phyloP scores from a whole-genome alignment of 129 eudicot species.

The Smallanthus sonchifolius region DNA sequence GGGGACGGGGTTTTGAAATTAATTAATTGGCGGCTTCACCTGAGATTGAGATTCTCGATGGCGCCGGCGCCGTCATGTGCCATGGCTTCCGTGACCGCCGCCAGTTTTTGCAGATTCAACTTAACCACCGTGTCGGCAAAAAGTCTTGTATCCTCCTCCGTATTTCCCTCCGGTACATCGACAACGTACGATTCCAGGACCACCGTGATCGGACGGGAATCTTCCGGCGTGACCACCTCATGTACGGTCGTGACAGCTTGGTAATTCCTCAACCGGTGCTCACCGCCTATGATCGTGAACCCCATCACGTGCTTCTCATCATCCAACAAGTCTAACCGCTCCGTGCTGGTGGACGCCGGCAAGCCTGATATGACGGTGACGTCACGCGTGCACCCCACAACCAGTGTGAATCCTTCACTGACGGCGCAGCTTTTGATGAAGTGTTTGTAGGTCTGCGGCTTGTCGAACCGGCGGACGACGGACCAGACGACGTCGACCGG shows the following conservation, averaged over 20 bases:
- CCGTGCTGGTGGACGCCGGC: slow-evolving; percentile 81
- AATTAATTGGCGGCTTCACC: background rate
- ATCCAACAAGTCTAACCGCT: slow-evolving; percentile 63
- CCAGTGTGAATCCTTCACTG: slow-evolving; percentile 22
- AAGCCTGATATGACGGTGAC: slow-evolving; percentile 74
- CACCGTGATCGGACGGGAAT: slow-evolving; percentile 27
- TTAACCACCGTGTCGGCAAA: slow-evolving; percentile 85
- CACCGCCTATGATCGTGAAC: slow-evolving; percentile 72
- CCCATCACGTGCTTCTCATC: slow-evolving; percentile 65
- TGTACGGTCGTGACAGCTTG: slow-evolving; percentile 66
- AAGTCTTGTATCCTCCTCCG: slow-evolving; percentile 77
- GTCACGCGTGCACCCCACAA: slow-evolving; percentile 61
- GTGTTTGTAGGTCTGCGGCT: slow-evolving; percentile 83
- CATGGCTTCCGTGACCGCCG: slow-evolving; percentile 40
- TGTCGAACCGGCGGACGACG: slow-evolving; percentile 68
- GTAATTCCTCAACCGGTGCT: slow-evolving; percentile 70
- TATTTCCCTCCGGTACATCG: slow-evolving; percentile 81
- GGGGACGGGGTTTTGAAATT: background rate
- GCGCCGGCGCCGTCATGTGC: slow-evolving; percentile 10
- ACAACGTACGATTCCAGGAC: slow-evolving; percentile 77
- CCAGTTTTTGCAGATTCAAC: slow-evolving; percentile 77
- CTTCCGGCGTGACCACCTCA: slow-evolving; percentile 23
- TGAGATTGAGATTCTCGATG: too few species aligned
- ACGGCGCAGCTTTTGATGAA: slow-evolving; percentile 75
- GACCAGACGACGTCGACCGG: slow-evolving; percentile 64